These are phyloP conservation scores for Senna tora DNA, from an alignment of 306 rosid species.

Conservation along the genomic window DNA sequence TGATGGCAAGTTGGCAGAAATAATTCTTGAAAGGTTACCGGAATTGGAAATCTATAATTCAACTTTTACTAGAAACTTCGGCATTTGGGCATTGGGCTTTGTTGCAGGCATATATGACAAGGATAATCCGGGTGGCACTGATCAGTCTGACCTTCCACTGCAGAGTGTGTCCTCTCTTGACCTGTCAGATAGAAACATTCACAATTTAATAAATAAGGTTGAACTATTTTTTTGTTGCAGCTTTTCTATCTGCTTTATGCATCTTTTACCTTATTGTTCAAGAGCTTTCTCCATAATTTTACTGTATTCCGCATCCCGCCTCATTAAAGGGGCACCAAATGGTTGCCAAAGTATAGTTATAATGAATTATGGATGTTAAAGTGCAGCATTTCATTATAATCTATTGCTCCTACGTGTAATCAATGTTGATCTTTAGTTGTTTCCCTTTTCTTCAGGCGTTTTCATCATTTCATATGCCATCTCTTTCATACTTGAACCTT, in stretches of 20 bases:
- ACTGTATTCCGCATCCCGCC: conserved; percentile 10
- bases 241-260: conserved; percentile 23
- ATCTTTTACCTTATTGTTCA: conserved; percentile 4
- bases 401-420: conserved; percentile 14
- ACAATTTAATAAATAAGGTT: conserved; percentile 70
- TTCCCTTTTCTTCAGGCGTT: conserved; percentile 54
- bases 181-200: conserved; percentile 75
- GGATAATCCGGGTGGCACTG: conserved; percentile 65
- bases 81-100: conserved; percentile 85
- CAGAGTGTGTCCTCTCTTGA: conserved; percentile 64
- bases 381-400: conserved; percentile 1
- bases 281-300: conserved; percentile 11
- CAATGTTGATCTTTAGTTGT: conserved; percentile 22
- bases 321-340: conserved; percentile 4
- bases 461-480: conserved; percentile 65
- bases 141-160: conserved; percentile 49
- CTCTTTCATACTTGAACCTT: conserved; percentile 76
- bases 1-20: conserved; percentile 53
- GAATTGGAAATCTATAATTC: conserved; percentile 83
- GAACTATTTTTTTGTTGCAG: conserved; percentile 14
- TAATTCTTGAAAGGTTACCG: conserved; percentile 53
- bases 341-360: neutral
- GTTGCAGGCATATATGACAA: conserved; percentile 81
- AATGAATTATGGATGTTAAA: conserved; percentile 4
- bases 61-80: conserved; percentile 61